Conservation (phyloP, 371 early-diverging fungal genomes). For the Haplosporangium sp. region DNA sequence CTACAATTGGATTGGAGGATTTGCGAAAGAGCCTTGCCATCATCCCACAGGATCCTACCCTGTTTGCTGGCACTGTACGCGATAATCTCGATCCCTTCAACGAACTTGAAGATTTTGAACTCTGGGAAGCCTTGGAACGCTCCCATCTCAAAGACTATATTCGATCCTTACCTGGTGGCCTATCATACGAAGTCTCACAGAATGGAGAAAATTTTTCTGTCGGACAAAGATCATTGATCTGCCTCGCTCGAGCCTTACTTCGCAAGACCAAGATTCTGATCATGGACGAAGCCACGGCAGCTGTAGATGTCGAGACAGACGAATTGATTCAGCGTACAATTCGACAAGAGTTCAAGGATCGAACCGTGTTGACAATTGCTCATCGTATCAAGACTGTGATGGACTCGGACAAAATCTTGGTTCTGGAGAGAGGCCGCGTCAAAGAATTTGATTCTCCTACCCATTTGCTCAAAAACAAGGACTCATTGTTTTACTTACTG, state of each 20-base stretch:
- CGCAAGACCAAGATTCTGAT: constrained; percentile 61
- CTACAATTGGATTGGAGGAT: constrained; percentile 68
- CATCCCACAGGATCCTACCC: constrained; percentile 78
- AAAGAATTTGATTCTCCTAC: constrained; percentile 70
- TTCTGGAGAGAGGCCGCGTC: constrained; percentile 66
- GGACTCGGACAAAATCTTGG: constrained; percentile 59
- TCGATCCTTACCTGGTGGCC: constrained; percentile 57
- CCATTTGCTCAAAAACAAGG: constrained; percentile 59
- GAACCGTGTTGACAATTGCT: constrained; percentile 52
- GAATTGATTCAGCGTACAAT: constrained; percentile 88
- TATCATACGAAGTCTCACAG: constrained; percentile 53
- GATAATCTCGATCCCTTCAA: constrained; percentile 71
- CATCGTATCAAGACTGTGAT: constrained; percentile 64
- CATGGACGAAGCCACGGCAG: constrained; percentile 81
- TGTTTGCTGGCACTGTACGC: constrained; percentile 73
- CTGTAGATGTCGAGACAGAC: constrained; percentile 86
- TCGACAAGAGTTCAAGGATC: constrained; percentile 65
- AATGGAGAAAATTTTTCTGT: constrained; percentile 70
- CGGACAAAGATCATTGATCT: constrained; percentile 74
- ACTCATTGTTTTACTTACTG: constrained; percentile 65
- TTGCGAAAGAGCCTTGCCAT: constrained; percentile 73
- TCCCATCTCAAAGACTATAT: constrained; percentile 66
- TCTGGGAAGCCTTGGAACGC: constrained; percentile 66
- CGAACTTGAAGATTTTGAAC: constrained; percentile 57
- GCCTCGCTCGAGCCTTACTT: constrained; percentile 69